Conservation (phyloP, 1,139 yeast species). For the Debaryomyces nepalensis region DNA sequence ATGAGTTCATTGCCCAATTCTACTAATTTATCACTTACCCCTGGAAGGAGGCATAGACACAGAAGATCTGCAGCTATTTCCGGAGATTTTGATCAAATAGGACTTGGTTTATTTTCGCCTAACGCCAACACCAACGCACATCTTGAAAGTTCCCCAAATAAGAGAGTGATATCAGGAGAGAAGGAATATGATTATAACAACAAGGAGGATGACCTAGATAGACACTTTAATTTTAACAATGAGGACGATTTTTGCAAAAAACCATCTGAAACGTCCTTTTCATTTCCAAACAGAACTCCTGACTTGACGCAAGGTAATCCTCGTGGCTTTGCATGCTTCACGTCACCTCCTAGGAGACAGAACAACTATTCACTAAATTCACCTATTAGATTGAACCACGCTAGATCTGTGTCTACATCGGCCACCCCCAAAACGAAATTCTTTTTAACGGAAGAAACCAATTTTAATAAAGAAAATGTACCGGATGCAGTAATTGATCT, state of each 20-base stretch:
- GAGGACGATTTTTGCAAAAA: conserved; percentile 39
- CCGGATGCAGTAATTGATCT: conserved; percentile 70
- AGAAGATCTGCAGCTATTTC: conserved; percentile 74
- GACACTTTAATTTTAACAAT: conserved; percentile 37
- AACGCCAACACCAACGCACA: background rate
- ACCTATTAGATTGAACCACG: conserved; percentile 39
- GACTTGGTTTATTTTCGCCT: conserved; percentile 44
- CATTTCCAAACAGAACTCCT: conserved; percentile 36
- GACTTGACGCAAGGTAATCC: conserved; percentile 17
- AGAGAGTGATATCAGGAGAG: background rate
- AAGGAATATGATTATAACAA: conserved; percentile 1
- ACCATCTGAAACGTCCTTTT: conserved; percentile 27
- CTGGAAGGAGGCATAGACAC: conserved; percentile 58
- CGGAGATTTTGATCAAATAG: conserved; percentile 66
- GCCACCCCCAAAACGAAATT: conserved; percentile 29
- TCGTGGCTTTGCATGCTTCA: conserved; percentile 1
- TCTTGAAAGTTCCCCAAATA: background rate
- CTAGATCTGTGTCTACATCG: conserved; percentile 26
- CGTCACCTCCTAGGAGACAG: conserved; percentile 15
- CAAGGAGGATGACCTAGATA: conserved; percentile 26
- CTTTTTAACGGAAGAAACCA: conserved; percentile 41
- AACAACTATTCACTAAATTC: conserved; percentile 32
- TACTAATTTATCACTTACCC: conserved; percentile 19
- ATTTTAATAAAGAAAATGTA: conserved; percentile 39
- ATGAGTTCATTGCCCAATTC: conserved; percentile 22